Conservation (phyloP, 148 eudicot species). For the Vaccinium corymbosum region DNA sequence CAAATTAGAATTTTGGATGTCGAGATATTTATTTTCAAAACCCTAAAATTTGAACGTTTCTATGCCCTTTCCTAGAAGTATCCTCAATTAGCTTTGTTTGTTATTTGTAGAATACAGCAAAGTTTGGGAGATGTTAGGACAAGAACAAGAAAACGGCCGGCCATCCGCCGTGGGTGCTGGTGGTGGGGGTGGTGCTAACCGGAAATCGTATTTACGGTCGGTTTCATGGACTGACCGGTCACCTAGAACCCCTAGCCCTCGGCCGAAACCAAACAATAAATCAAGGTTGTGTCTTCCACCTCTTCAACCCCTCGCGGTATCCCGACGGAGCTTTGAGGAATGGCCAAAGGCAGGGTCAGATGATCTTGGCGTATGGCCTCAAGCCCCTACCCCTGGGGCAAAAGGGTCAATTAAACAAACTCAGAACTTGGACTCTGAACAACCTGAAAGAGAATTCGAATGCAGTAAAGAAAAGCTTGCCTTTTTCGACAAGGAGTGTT, state of each 20-base stretch:
- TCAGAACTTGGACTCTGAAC: conserved; percentile 12
- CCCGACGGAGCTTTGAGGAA: conserved; percentile 56
- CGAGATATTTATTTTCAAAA: not conserved
- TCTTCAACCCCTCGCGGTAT: conserved; percentile 71
- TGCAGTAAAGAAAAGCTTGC: conserved; percentile 74
- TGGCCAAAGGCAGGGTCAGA: conserved; percentile 97
- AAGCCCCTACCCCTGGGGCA: conserved; percentile 69
- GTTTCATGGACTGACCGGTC: conserved; percentile 71
- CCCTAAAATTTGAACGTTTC: conserved; percentile 17
- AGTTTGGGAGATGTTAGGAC: conserved; percentile 48
- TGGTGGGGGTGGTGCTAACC: conserved; percentile 17
- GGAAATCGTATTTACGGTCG: conserved; percentile 57
- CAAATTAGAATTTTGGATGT: conserved; percentile 12
- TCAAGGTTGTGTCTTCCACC: conserved; percentile 71
- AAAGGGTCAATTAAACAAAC: conserved; percentile 33
- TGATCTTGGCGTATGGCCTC: conserved; percentile 93
- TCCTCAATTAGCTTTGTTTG: conserved; percentile 26
- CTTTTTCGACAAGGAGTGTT: conserved; percentile 83
- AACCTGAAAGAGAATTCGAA: conserved; percentile 46
- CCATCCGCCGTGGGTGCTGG: conserved; percentile 17
- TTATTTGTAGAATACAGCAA: conserved; percentile 16
- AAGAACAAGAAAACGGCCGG: conserved; percentile 33
- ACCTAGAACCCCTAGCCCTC: conserved; percentile 46
- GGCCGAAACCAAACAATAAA: conserved; percentile 48
- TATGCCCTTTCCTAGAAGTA: conserved; percentile 31